phyloP scores from a whole-genome alignment of 192 early-diverging fungal genomes.

The Neocallimastix lanati region DNA sequence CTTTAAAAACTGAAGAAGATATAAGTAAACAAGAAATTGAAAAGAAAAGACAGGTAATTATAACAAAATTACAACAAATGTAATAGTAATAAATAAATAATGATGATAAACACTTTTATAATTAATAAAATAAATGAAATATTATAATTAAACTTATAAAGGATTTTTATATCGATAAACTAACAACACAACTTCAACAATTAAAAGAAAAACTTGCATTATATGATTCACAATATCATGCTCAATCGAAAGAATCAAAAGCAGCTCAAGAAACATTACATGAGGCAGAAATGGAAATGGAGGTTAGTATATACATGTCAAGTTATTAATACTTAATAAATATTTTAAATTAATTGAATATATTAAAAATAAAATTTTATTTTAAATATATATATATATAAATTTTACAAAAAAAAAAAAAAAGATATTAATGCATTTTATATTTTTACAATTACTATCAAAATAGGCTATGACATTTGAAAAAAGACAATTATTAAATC shows the following conservation, averaged over 20 bases:
- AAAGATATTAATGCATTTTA: too few species aligned
- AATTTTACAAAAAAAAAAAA: too few species aligned
- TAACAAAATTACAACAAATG: too few species aligned
- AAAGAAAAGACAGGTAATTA: slow-evolving; percentile 35
- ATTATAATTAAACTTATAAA: too few species aligned
- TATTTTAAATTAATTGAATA: too few species aligned
- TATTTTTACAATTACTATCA: too few species aligned
- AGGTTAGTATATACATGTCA: slow-evolving; percentile 14
- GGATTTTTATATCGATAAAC: slow-evolving; percentile 39
- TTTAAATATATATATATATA: too few species aligned
- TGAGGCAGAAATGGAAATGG: slow-evolving; percentile 37
- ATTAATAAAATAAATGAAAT: too few species aligned
- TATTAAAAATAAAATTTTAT: too few species aligned
- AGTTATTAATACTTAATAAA: too few species aligned
- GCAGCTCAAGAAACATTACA: slow-evolving; percentile 33
- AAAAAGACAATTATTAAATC: slow-evolving; percentile 34
- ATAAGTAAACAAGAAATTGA: slow-evolving; percentile 33
- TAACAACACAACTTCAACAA: slow-evolving; percentile 27
- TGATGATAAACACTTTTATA: too few species aligned
- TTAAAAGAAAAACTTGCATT: slow-evolving; percentile 31
- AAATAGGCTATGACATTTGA: slow-evolving; percentile 41
- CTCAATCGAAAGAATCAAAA: slow-evolving; percentile 34
- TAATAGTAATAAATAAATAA: too few species aligned
- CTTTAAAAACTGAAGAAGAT: slow-evolving; percentile 44
- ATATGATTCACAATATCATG: slow-evolving; percentile 29